Percentiles rank a stretch among this genome's conserved stretches.
Conservation (phyloP, 768 basidiomycete genomes). For the Pholiota conissans region DNA sequence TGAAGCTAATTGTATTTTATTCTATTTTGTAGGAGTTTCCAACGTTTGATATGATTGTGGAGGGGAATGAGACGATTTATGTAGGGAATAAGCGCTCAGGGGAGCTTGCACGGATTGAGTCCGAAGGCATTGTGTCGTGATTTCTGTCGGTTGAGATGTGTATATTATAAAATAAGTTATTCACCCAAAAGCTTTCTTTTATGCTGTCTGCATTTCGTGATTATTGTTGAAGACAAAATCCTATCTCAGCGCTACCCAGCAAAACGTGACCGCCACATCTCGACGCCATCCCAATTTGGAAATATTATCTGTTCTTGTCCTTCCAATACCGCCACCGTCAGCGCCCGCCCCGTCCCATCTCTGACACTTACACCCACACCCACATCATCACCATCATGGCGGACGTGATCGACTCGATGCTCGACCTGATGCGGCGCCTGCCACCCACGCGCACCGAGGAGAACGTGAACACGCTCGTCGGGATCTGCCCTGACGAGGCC, state of each 20-base stretch:
- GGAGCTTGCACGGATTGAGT: background rate
- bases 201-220: background rate
- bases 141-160: background rate
- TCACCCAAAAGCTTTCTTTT: background rate
- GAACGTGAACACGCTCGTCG: constrained; percentile 80
- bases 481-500: constrained; percentile 87
- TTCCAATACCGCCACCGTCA: background rate
- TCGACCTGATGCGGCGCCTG: constrained; percentile 94
- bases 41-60: background rate
- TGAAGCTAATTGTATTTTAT: background rate
- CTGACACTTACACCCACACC: background rate
- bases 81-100: background rate
- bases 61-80: background rate
- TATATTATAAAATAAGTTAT: background rate
- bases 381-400: constrained; percentile 41
- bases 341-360: background rate
- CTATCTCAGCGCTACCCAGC: background rate
- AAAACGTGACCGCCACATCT: background rate
- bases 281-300: background rate
- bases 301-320: constrained; percentile 7
- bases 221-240: too few species aligned
- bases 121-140: background rate
- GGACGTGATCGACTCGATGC: constrained; percentile 87
- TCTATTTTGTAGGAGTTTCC: background rate
- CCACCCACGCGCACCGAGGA: constrained; percentile 88